Evolutionary conservation across 2,329 filamentous ascomycete species (phyloP), one percentile per base, ranked within the genome.

Genomic region (Ophiostoma triangulosporum): DNA sequence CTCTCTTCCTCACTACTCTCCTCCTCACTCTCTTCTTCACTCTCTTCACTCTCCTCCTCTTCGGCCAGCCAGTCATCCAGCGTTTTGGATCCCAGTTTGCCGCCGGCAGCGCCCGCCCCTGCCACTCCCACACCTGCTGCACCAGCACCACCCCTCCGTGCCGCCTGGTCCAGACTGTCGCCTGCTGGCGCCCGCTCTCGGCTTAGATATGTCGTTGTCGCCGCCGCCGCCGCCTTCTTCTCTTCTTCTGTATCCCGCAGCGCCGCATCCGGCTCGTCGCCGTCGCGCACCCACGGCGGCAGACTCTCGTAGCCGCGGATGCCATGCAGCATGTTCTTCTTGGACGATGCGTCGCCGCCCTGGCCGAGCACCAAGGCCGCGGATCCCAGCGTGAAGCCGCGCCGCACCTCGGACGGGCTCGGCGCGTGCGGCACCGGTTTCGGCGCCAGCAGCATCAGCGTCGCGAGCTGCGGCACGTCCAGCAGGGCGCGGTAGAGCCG

Each of bases 51-150:
- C 9, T 76, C 77, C 1, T 74, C 78, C 43, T 80, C 81, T 62
- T 88, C 86, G 4, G 84, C 88, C 54, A 97, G 73, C 90, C 93
- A 97, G 65, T 95, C 88, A 70, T 97, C 89, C 57, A 98, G 70
- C 20, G 84, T 88, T 76, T 95, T 95, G 38, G 80, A 80, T 51
- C 76, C 75, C 1, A 73, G 65, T 11, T 68, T 73, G 61, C 70
- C 77, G 36, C 64, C 68, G 8, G 67, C 68, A 22, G 55, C 56
- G 20, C 26, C 43, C 22, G 55, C 56, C 20, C 26, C 43, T 17
- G 29, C 48, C 6, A n/a, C 48, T 15, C 69, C 77, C 36, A 64
- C 68, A 20, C 55, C 56, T 22, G 15, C 48, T 9, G 7, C 48
- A 1, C 15, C 48, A 6, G 32, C 48, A 17, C 27, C 46, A 3